Evolutionary conservation across 225 moss, liverwort and hornwort species (phyloP).

Genomic region (Marchantia paleacea): DNA sequence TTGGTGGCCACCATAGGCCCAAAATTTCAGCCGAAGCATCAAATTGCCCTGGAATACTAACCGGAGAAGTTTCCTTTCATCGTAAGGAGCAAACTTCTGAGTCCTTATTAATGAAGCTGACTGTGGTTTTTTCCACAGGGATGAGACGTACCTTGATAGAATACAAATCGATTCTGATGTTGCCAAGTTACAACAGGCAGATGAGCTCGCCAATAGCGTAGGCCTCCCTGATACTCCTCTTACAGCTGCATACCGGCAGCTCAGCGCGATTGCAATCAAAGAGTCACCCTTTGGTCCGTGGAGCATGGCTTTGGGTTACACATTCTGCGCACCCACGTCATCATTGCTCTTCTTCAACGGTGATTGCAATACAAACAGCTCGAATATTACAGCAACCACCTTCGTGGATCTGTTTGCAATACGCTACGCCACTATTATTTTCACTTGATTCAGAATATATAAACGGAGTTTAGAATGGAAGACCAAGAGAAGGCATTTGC

Average conservation of each 20-base stretch:
- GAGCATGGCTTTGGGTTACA: conserved; percentile 41
- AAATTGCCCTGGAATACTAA: no score
- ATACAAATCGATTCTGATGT: conserved; percentile 40
- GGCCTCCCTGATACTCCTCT: conserved; percentile 53
- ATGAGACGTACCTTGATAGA: conserved; percentile 50
- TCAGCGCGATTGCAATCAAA: conserved; percentile 38
- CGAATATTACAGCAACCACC: neutral
- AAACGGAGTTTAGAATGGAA: no score
- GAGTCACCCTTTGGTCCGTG: conserved; percentile 43
- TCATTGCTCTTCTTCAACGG: conserved; percentile 10
- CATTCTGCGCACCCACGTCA: neutral
- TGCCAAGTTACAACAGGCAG: conserved; percentile 54
- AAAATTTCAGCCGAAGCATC: no score
- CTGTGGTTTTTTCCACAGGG: conserved; percentile 24
- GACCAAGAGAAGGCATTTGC: no score
- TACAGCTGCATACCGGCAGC: conserved; percentile 45
- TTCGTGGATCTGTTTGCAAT: neutral
- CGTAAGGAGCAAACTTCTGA: no score
- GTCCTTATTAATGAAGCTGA: neutral
- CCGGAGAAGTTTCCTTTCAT: no score
- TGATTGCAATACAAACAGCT: neutral
- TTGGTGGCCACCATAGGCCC: no score
- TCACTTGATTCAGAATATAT: no score
- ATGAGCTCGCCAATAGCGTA: conserved; percentile 65
- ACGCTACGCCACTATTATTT: no score